phyloP scores from a whole-genome alignment of 306 rosid genomes.

The Medicago ruthenica region DNA sequence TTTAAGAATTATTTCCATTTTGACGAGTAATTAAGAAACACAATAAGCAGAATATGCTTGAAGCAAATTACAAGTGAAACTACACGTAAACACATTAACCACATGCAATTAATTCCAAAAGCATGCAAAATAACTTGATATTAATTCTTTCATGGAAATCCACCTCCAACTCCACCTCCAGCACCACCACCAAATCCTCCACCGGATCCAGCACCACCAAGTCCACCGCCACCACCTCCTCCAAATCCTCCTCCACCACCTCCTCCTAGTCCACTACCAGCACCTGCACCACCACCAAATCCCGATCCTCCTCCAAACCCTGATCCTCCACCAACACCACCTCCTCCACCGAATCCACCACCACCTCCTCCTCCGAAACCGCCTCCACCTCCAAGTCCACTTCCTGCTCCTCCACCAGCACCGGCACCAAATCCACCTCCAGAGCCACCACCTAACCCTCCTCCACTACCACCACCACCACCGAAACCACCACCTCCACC shows the following conservation, averaged over 20 bases:
- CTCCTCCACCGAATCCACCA: constrained; percentile 54
- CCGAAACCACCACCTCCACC: constrained; percentile 69
- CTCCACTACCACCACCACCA: constrained; percentile 56
- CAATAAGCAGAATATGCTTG: not conserved
- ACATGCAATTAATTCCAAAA: constrained; percentile 29
- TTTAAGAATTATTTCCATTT: constrained; percentile 32
- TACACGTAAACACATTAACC: not conserved
- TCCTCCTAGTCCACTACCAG: constrained; percentile 53
- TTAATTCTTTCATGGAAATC: constrained; percentile 53
- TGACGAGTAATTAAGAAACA: constrained; percentile 1
- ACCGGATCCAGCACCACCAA: constrained; percentile 65
- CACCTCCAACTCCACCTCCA: constrained; percentile 64
- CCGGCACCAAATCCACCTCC: constrained; percentile 57
- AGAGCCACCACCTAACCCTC: constrained; percentile 50
- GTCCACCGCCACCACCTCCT: constrained; percentile 46
- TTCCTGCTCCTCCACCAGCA: constrained; percentile 36
- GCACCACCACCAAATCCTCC: constrained; percentile 67
- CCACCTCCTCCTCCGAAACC: constrained; percentile 54
- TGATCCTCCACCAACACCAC: constrained; percentile 54
- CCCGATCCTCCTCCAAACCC: constrained; percentile 62
- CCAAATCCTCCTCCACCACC: constrained; percentile 62
- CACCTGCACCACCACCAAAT: constrained; percentile 48
- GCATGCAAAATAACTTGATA: constrained; percentile 6
- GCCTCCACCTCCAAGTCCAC: constrained; percentile 50
- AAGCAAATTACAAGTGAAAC: constrained; percentile 31